Evolutionary conservation across 768 basidiomycete genomes (phyloP).

Genomic region (Leccinum barrowsii): DNA sequence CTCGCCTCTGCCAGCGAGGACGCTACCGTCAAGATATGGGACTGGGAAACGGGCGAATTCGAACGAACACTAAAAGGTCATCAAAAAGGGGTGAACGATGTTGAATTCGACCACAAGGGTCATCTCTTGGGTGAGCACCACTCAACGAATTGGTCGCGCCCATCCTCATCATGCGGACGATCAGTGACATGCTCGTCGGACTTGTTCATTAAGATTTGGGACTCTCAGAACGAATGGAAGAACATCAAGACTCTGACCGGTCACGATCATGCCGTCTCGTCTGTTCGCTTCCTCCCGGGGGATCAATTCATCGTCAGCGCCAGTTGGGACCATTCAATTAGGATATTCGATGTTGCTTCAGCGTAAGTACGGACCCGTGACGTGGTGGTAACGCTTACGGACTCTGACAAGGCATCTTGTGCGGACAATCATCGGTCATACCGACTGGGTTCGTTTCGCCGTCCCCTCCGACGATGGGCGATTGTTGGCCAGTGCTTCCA

Average conservation of each 20-base stretch:
- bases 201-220: conserved; percentile 91
- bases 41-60: conserved; percentile 94
- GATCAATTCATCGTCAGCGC: conserved; percentile 83
- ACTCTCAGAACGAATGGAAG: conserved; percentile 85
- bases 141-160: neutral
- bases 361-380: conserved; percentile 50
- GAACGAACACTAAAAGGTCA: conserved; percentile 91
- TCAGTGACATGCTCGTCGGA: conserved; percentile 71
- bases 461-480: conserved; percentile 69
- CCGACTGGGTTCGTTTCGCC: conserved; percentile 80
- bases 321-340: conserved; percentile 82
- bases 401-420: conserved; percentile 56
- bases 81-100: conserved; percentile 83
- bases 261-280: conserved; percentile 89
- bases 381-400: conserved; percentile 8
- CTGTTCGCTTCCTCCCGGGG: conserved; percentile 79
- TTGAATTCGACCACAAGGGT: conserved; percentile 87
- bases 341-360: conserved; percentile 82
- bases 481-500: conserved; percentile 75
- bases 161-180: conserved; percentile 3
- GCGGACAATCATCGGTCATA: conserved; percentile 72
- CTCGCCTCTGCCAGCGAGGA: conserved; percentile 87
- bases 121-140: conserved; percentile 62
- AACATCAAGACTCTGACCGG: conserved; percentile 83
- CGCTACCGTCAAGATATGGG: conserved; percentile 90